Conservation (phyloP, 176 grass and related monocot genomes). For the Aegilops sharonensis region DNA sequence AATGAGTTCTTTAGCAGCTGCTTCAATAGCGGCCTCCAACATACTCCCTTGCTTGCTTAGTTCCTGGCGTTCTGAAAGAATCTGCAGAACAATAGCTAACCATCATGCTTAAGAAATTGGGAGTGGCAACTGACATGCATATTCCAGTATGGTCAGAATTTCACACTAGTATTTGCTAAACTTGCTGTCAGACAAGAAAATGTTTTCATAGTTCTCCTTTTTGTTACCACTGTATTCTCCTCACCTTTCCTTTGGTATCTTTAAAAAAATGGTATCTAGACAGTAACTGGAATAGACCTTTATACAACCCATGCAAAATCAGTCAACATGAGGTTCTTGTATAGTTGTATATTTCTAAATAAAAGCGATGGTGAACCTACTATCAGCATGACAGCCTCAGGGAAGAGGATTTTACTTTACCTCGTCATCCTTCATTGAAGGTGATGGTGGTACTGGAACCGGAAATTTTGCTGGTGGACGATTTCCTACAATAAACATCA, state of each 20-base stretch:
- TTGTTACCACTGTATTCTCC: neutral
- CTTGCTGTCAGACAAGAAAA: neutral
- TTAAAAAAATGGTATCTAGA: neutral
- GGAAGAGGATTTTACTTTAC: slow-evolving; percentile 40
- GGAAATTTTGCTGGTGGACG: slow-evolving; percentile 88
- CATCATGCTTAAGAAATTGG: slow-evolving; percentile 6
- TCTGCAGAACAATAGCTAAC: slow-evolving; percentile 37
- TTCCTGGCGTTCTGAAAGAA: slow-evolving; percentile 64
- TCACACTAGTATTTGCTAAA: neutral
- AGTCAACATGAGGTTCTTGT: neutral
- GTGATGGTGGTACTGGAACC: slow-evolving; percentile 68
- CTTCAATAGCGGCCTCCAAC: slow-evolving; percentile 83
- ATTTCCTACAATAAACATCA: slow-evolving; percentile 59
- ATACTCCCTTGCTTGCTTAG: slow-evolving; percentile 66
- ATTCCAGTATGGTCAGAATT: slow-evolving; percentile 17
- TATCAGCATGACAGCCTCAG: neutral
- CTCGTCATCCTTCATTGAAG: slow-evolving; percentile 75
- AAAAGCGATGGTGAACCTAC: neutral
- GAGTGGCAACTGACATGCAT: slow-evolving; percentile 28
- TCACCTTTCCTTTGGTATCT: slow-evolving; percentile 4
- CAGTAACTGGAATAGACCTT: slow-evolving; percentile 2
- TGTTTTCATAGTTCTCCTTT: neutral
- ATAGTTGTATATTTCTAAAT: slow-evolving; percentile 17
- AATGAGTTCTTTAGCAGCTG: slow-evolving; percentile 78
- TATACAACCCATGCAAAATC: neutral